phyloP scores from a whole-genome alignment of 371 early-diverging fungal genomes.

The Mucor piriformis region DNA sequence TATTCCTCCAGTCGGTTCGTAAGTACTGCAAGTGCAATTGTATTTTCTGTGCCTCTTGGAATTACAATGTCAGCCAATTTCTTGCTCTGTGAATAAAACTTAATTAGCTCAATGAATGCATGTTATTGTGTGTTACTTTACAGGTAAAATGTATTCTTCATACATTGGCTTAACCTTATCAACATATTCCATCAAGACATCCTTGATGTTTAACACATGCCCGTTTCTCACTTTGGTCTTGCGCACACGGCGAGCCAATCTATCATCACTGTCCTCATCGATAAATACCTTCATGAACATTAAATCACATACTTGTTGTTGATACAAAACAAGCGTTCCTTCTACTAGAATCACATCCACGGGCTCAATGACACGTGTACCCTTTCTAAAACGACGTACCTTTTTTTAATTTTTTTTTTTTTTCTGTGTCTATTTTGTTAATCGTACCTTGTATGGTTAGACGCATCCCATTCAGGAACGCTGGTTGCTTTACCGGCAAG shows the following conservation, averaged over 20 bases:
- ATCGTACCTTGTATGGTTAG: conserved; percentile 46
- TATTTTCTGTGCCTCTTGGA: conserved; percentile 80
- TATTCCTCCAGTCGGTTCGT: conserved; percentile 65
- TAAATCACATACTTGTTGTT: conserved; percentile 50
- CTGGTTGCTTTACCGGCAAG: conserved; percentile 43
- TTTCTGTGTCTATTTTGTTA: neutral
- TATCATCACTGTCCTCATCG: conserved; percentile 70
- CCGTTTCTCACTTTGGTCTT: conserved; percentile 36
- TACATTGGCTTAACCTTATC: conserved; percentile 84
- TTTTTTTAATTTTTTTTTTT: neutral
- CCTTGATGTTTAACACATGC: conserved; percentile 44
- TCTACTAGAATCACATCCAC: conserved; percentile 66
- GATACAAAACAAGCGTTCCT: conserved; percentile 66
- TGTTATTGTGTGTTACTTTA: conserved; percentile 23
- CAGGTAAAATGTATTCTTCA: conserved; percentile 84
- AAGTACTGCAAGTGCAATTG: conserved; percentile 75
- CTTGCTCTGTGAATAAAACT: conserved; percentile 61
- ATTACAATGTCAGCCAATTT: conserved; percentile 87
- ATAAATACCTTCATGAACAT: conserved; percentile 67
- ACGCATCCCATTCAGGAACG: conserved; percentile 60
- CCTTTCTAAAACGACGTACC: conserved; percentile 36
- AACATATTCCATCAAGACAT: conserved; percentile 70
- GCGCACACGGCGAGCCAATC: conserved; percentile 54
- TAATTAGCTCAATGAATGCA: neutral
- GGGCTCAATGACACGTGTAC: conserved; percentile 34